Base-by-base conservation (phyloP, 2,329 filamentous ascomycete genomes). In the Coleophoma eucalyptorum region DNA sequence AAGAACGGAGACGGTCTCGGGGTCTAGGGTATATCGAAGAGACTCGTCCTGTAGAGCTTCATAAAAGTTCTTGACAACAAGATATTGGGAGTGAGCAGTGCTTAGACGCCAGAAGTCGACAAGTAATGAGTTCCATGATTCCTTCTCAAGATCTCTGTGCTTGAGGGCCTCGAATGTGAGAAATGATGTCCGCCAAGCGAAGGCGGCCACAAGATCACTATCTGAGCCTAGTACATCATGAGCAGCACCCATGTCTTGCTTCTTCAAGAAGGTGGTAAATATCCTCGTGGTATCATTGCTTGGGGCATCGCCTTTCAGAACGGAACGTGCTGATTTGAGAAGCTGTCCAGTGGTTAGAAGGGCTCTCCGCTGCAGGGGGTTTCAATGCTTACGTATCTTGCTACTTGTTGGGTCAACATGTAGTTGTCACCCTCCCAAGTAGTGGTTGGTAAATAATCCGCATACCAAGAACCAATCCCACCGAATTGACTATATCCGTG, bases 51-150 rank as follows among this genome's bases (percentile, higher is more conserved):
- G 80, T 18, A 93, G 80, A 2, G 80, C 74, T 4, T 83, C 75
- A 70, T 94, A 89, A 72, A 90, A 91, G 73, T 84, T 88, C 76
- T 88, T 90, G 56, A 90, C 86, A 0, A 90, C 79, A 58, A 90
- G 78, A 68, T 90, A 90, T 67, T 91, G 86, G 0, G 84, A 86
- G 65, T 89, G 86, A 0, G 87, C 87, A 5, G 86, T 89, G 51
- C 79, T 84, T 5, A 91, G 79, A 41, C 86, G 83, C 79, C 85
- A 89, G 71, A 91, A 90, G 69, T 90, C 86, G 13, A 90, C 83
- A 15, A 91, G 78, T 8, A 91, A 76, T 53, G 81, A 85, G 71
- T 90, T 91, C 87, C 86, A 91, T 0, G 85, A 79, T 62, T 83
- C 81, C 75, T 89, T 89, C 66, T 90, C 84, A 55, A 81, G 80